Evolutionary conservation across 345 rosid species (phyloP).

Genomic region (Eucalyptus regnans): DNA sequence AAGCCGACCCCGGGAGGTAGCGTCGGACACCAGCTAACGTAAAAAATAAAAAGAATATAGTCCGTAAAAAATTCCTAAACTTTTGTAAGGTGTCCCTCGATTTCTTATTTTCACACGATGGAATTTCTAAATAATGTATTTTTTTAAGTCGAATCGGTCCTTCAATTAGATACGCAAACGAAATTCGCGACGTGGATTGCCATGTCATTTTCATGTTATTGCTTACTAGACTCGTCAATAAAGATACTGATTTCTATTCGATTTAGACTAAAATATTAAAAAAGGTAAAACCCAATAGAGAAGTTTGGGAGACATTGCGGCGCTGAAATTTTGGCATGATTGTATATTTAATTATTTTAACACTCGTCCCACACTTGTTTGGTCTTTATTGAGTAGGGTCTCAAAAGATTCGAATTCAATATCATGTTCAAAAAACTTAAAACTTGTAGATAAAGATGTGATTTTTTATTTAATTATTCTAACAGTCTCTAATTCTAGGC

Average conservation of each 20-base stretch:
- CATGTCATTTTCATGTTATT: neutral
- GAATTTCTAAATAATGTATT: neutral
- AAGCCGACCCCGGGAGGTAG: neutral
- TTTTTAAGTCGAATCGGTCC: neutral
- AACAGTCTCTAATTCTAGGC: neutral
- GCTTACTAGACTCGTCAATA: neutral
- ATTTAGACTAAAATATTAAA: neutral
- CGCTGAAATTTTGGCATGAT: neutral
- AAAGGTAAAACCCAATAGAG: neutral
- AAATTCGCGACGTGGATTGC: neutral
- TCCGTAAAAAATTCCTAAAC: neutral
- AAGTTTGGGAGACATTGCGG: neutral
- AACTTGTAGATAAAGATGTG: fast-evolving
- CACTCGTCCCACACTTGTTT: fast-evolving
- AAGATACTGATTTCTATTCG: neutral
- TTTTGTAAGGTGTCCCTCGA: neutral
- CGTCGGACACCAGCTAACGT: neutral
- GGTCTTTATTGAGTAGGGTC: neutral
- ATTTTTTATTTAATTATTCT: neutral
- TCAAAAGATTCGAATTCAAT: too few relatives aligned
- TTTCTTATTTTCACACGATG: neutral
- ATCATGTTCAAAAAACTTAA: too few relatives aligned
- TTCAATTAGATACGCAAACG: neutral
- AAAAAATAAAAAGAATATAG: neutral
- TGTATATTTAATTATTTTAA: too few relatives aligned